Evolutionary conservation across 2,329 filamentous ascomycete genomes (phyloP), one percentile per base, ranked within the genome.

Genomic region (Hymenoscyphus fructigenus): DNA sequence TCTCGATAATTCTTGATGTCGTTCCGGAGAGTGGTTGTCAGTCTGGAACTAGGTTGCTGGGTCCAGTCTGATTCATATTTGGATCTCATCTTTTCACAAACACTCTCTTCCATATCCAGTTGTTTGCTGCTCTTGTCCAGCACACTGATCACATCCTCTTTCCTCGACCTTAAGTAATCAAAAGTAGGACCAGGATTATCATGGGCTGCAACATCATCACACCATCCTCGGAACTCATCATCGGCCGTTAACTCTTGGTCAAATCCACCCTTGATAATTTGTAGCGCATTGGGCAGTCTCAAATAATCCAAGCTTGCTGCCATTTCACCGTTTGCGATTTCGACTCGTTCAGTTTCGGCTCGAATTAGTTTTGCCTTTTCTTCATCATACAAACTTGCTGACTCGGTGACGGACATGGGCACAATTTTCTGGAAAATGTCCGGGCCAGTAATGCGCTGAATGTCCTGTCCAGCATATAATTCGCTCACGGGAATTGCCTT

Each of bases 41-140:
- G 84, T 64, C 92, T 85, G 36, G 91, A 92, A 75, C 94, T 98
- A 12, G 95, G 95, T 74, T 99, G 95, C 74, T 99, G 95, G 20
- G 92, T 97, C 95, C 95, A 99, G 62, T 98, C 94, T 32, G 84
- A 85, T 63, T 94, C 93, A 76, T 98, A 98, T 76, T 99, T 99
- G 14, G 93, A 96, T 57, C 95, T 87, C 95, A 99, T 99, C 82
- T 98, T 99, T 77, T 99, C 95, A 76, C 95, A 99, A 0, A 98
- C 92, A 63, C 92, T 96, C 79, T 98, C 96, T 77, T 99, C 95
- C 88, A 95, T 93, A 71, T 99, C 95, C 53, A 99, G 80, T 73
- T 96, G 91, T 76, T 96, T 96, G 63, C 89, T 88, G 72, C 92
- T 92, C 64, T 86, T 86, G 64, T 97, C 93, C 63, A 99, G 78